A percentile compares a stretch with the other conserved stretches of the same genome.
Evolutionary conservation across 2,329 filamentous ascomycete genomes (phyloP).

Genomic region (Cryphonectria radicalis): DNA sequence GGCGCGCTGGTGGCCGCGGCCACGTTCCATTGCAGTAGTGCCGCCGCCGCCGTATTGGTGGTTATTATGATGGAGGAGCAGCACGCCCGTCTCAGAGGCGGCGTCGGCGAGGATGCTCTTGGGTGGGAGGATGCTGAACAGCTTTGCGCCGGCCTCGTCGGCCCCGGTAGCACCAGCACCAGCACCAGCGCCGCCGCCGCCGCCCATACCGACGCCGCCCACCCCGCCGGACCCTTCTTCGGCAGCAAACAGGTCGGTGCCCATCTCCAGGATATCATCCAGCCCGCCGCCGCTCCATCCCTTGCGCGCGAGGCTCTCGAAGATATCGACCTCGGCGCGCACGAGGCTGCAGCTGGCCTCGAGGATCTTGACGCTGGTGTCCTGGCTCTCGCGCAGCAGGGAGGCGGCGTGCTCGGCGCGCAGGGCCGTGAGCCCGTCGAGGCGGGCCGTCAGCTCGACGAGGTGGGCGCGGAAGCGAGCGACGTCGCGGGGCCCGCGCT

Average conservation of each 20-base stretch:
- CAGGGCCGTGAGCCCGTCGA: conserved; percentile 65
- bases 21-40: conserved; percentile 20
- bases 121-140: conserved; percentile 68
- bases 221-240: conserved; percentile 37
- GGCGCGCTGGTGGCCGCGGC: conserved; percentile 46
- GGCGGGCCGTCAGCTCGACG: conserved; percentile 63
- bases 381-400: conserved; percentile 65
- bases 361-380: conserved; percentile 64
- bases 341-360: conserved; percentile 69
- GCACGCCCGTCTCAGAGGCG: conserved; percentile 43
- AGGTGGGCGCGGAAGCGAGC: conserved; percentile 64
- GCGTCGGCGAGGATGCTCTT: conserved; percentile 65
- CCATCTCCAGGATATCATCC: conserved; percentile 68
- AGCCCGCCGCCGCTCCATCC: conserved; percentile 70
- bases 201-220: conserved; percentile 37
- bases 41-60: neutral
- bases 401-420: conserved; percentile 65
- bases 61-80: neutral
- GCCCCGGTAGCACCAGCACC: conserved; percentile 38
- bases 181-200: conserved; percentile 31
- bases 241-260: conserved; percentile 60
- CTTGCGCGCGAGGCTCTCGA: conserved; percentile 68
- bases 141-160: conserved; percentile 48
- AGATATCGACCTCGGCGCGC: conserved; percentile 71
- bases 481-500: conserved; percentile 64